Evolutionary conservation across 1,284 basidiomycete species (phyloP), one percentile per base, ranked within the genome.

Genomic region (Boletus albobrunnescens): DNA sequence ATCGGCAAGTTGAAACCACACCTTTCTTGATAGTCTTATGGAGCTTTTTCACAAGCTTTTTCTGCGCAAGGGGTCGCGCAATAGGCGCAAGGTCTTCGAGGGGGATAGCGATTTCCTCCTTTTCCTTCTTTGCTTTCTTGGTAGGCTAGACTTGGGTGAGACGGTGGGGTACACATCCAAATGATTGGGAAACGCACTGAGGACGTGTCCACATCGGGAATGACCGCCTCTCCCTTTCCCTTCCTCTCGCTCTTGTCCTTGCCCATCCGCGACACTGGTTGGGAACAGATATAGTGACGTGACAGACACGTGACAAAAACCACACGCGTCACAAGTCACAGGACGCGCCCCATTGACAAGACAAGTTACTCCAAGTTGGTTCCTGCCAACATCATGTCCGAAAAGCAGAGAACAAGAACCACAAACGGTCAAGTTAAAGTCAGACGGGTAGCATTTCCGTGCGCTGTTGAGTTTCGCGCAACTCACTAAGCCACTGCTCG

Each of bases 21-120:
- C 91, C 91, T 72, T 88, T 91, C 73, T 94, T 95, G 58, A 95
- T 88, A 3, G 88, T 87, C 69, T 91, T 94, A 72, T 95, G 85
- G 32, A 97, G 71, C 69, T 93, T 95, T 71, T 95, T 97, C 43
- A 86, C 70, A 23, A 96, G 77, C 72, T 96, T 97, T 73, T 86
- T 92, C 67, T 86, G 83, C 16, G 94, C 94, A 28, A 97, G 74
- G 11, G 94, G 94, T 54, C 85, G 82, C 7, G 94, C 94, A 52
- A 97, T 82, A 26, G 93, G 91, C 6, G 91, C 91, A 36, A 96
- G 77, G 54, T 93, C 88, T 54, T 91, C 91, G 3, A 84, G 51
- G 7, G 86, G 78, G 36, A 93, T 81, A n/a, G 74, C 64, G 46
- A 86, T 75, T 56, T 84, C 83, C 31, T 81, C 81, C 61, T 77